Evolutionary conservation across 1,284 basidiomycete genomes (phyloP).

Genomic region (Trametes polyzona): DNA sequence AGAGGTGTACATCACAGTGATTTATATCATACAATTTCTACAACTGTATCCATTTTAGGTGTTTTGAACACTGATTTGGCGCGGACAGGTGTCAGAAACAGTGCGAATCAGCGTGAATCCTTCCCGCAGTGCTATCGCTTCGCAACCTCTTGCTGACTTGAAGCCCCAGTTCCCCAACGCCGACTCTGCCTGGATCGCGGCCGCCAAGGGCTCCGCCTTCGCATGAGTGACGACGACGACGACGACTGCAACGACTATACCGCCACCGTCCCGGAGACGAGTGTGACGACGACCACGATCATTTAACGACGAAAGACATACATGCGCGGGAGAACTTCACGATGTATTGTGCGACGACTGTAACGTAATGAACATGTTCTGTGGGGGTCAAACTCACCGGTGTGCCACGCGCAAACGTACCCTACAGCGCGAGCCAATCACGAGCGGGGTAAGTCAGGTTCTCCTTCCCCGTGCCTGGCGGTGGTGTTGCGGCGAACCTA

Average conservation of each 20-base stretch:
- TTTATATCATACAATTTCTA: no score
- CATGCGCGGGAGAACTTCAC: constrained; percentile 9
- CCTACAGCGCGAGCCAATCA: neutral
- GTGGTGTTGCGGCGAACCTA: neutral
- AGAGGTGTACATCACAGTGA: no score
- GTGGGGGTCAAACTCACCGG: neutral
- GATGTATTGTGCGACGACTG: constrained; percentile 4
- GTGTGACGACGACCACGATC: constrained; percentile 10
- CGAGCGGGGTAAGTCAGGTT: neutral
- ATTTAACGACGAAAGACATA: constrained; percentile 3
- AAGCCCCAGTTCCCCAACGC: constrained; percentile 11
- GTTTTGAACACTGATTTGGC: neutral
- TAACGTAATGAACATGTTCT: constrained; percentile 5
- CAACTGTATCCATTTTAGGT: no score
- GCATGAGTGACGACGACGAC: neutral
- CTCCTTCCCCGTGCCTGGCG: neutral
- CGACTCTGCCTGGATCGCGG: constrained; percentile 12
- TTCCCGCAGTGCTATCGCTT: neutral
- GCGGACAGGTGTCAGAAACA: no score
- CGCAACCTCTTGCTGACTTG: neutral
- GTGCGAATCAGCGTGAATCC: no score
- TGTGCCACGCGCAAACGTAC: no score
- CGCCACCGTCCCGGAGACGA: constrained; percentile 1
- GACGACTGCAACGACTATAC: neutral
- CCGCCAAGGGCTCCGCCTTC: constrained; percentile 12